phyloP scores from a whole-genome alignment of 2,329 filamentous ascomycete species.

The Alternaria triticimaculans region DNA sequence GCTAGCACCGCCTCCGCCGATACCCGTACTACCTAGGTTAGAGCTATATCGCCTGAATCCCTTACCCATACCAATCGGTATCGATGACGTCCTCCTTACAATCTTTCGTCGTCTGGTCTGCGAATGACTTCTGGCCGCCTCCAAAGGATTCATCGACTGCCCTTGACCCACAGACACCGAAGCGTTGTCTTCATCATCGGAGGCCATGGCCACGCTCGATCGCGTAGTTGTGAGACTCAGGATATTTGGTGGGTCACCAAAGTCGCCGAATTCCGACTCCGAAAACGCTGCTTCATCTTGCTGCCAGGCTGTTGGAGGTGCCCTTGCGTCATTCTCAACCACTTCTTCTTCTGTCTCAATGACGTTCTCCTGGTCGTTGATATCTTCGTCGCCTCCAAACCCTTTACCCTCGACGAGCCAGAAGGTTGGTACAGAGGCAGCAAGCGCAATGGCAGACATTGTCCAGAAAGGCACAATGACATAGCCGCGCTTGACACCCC shows the following conservation, averaged over 20 bases:
- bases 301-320: neutral
- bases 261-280: conserved; percentile 50
- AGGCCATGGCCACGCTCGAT: conserved; percentile 32
- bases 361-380: conserved; percentile 43
- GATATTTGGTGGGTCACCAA: conserved; percentile 34
- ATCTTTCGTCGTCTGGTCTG: conserved; percentile 42
- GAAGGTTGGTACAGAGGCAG: conserved; percentile 75
- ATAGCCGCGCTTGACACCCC: conserved; percentile 77
- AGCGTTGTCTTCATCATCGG: conserved; percentile 31
- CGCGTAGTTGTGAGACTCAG: conserved; percentile 44
- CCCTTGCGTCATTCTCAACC: neutral
- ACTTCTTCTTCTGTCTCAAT: conserved; percentile 25
- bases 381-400: conserved; percentile 55
- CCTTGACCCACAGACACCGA: conserved; percentile 15
- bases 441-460: conserved; percentile 66
- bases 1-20: conserved; percentile 42
- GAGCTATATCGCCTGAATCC: conserved; percentile 55
- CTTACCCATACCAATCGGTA: conserved; percentile 55
- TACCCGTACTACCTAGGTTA: conserved; percentile 52
- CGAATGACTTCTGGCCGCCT: conserved; percentile 31
- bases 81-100: conserved; percentile 49
- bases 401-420: conserved; percentile 78
- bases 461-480: conserved; percentile 83
- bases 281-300: conserved; percentile 29
- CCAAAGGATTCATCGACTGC: conserved; percentile 21